A percentile compares a stretch with the other conserved stretches of the same genome.
phyloP scores from a whole-genome alignment of 495 filamentous ascomycete species.

The Trichoderma virens region DNA sequence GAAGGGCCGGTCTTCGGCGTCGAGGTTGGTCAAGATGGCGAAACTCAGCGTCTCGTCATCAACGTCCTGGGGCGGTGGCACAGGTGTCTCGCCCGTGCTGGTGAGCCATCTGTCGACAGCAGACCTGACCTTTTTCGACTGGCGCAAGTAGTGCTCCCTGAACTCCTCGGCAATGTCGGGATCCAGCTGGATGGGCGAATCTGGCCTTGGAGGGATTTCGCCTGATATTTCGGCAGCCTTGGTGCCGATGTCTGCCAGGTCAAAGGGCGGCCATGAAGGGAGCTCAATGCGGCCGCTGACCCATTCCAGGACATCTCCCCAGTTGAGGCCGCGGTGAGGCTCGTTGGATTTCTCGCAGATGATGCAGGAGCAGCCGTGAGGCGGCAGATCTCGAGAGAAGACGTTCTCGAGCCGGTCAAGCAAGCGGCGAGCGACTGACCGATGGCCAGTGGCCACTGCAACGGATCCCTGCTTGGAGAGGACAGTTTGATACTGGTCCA shows the following conservation, averaged over 20 bases:
- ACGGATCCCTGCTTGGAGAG: conserved; percentile 77
- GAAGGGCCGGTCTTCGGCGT: conserved; percentile 60
- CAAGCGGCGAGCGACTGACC: conserved; percentile 82
- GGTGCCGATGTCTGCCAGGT: conserved; percentile 57
- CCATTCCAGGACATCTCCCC: conserved; percentile 92
- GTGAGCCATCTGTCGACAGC: conserved; percentile 82
- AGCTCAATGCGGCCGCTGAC: conserved; percentile 81
- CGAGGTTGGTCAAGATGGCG: conserved; percentile 82
- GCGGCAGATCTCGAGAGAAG: conserved; percentile 83
- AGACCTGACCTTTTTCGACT: conserved; percentile 76
- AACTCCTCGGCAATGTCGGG: conserved; percentile 88
- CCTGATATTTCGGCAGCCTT: conserved; percentile 39
- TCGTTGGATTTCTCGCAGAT: conserved; percentile 61
- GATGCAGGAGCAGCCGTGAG: conserved; percentile 64
- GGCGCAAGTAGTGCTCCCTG: conserved; percentile 77
- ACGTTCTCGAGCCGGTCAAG: conserved; percentile 91
- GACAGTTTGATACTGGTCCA: conserved; percentile 81
- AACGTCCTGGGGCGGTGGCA: conserved; percentile 70
- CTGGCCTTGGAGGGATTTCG: conserved; percentile 33
- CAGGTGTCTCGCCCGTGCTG: conserved; percentile 61
- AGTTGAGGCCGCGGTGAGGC: conserved; percentile 67
- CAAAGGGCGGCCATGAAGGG: conserved; percentile 81
- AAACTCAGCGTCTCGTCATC: conserved; percentile 91
- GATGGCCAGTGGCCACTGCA: conserved; percentile 92
- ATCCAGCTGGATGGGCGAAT: conserved; percentile 74